A percentile compares a stretch with the other conserved stretches of the same genome.
Conservation (phyloP, 1,284 basidiomycete species). For the Heterobasidion parviporum region DNA sequence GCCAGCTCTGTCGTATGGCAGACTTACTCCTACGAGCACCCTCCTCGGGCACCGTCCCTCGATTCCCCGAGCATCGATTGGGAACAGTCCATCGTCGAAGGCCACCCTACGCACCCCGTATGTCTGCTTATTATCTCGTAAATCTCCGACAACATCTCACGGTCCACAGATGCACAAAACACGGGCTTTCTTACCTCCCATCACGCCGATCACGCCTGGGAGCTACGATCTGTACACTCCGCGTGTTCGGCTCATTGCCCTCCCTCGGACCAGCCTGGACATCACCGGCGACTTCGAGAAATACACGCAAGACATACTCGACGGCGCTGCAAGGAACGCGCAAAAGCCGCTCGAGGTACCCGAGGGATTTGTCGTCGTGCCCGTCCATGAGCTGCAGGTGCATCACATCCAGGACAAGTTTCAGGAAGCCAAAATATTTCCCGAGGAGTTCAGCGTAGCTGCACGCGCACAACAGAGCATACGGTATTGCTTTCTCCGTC, state of each 20-base stretch:
- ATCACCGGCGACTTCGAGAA: constrained; percentile 40
- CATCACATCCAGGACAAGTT: constrained; percentile 39
- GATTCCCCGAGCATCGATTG: constrained; percentile 38
- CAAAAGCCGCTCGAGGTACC: constrained; percentile 23
- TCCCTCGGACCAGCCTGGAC: constrained; percentile 31
- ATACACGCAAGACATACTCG: constrained; percentile 28
- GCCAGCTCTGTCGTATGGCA: constrained; percentile 40
- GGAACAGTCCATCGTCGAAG: constrained; percentile 49
- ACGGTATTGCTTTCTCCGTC: constrained; percentile 21
- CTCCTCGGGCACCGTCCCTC: constrained; percentile 32
- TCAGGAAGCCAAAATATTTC: constrained; percentile 31
- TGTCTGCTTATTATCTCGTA: constrained; percentile 4
- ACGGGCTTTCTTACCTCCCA: constrained; percentile 37
- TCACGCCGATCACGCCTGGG: constrained; percentile 33
- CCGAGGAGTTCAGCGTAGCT: constrained; percentile 30
- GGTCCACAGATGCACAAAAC: constrained; percentile 42
- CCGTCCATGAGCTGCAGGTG: constrained; percentile 44
- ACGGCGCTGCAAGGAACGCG: constrained; percentile 25
- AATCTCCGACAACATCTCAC: not conserved
- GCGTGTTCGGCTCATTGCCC: constrained; percentile 32
- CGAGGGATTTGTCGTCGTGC: constrained; percentile 30
- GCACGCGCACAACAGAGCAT: constrained; percentile 42
- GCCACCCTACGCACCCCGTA: constrained; percentile 47
- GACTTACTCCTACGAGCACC: constrained; percentile 36
- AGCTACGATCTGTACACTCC: constrained; percentile 37